Evolutionary conservation across 805 yeast species (phyloP).

Genomic region (Yarrowia hollandica): DNA sequence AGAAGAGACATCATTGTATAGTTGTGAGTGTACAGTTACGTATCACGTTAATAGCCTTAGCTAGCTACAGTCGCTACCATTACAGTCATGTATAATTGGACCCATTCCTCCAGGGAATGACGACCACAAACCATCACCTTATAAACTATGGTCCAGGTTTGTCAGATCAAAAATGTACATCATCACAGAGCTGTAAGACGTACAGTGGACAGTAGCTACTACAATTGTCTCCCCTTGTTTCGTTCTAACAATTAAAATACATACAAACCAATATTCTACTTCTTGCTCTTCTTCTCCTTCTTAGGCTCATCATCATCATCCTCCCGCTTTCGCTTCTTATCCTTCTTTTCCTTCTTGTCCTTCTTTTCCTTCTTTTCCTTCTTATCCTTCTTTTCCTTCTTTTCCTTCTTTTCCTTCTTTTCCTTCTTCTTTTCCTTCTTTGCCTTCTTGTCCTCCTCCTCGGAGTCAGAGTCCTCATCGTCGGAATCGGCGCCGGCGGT

Average conservation of each 20-base stretch:
- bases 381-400: slow-evolving; percentile 36
- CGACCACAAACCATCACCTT: no score
- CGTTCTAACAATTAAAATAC: slow-evolving; percentile 25
- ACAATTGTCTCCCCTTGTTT: neutral
- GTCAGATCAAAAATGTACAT: no score
- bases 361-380: slow-evolving; percentile 40
- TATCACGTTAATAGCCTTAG: no score
- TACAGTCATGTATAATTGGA: no score
- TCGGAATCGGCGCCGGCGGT: slow-evolving; percentile 80
- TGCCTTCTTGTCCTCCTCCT: slow-evolving; percentile 35
- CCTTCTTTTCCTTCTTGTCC: slow-evolving; percentile 39
- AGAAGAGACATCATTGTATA: no score
- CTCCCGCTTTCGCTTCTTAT: slow-evolving; percentile 39
- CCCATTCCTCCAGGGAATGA: no score
- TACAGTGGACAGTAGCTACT: neutral
- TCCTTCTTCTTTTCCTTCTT: slow-evolving; percentile 60
- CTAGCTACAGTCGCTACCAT: no score
- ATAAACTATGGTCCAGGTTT: no score
- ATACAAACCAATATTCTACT: slow-evolving; percentile 28
- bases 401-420: slow-evolving; percentile 38
- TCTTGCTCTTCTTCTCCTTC: slow-evolving; percentile 38
- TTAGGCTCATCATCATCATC: slow-evolving; percentile 41
- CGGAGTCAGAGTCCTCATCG: slow-evolving; percentile 37
- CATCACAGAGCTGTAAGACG: no score
- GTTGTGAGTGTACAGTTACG: no score